phyloP scores from a whole-genome alignment of 1,284 basidiomycete species.

The Puccinia polysora region DNA sequence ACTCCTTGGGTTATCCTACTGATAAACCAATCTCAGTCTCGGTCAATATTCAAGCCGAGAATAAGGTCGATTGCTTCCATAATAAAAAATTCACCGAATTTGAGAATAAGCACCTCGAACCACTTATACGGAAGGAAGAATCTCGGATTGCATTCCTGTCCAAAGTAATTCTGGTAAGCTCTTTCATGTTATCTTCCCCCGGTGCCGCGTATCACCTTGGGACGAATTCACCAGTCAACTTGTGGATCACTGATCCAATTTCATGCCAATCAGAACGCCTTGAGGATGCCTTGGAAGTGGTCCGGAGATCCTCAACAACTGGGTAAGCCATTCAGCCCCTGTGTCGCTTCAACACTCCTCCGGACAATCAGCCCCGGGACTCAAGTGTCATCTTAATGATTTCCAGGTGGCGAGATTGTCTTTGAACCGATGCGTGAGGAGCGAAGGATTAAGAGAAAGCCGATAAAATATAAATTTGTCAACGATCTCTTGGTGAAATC shows the following conservation, averaged over 20 bases:
- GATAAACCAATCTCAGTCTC: too few species aligned
- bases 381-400: neutral
- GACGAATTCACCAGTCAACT: too few species aligned
- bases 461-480: neutral
- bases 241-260: neutral
- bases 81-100: too few species aligned
- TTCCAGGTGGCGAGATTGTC: constrained; percentile 29
- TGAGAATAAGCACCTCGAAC: neutral
- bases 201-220: too few species aligned
- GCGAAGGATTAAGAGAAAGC: constrained; percentile 23
- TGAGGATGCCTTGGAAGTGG: constrained; percentile 28
- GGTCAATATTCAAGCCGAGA: neutral
- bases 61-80: neutral
- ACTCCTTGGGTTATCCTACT: too few species aligned
- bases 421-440: constrained; percentile 24
- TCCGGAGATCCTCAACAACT: constrained; percentile 23
- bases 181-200: neutral
- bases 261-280: constrained; percentile 4
- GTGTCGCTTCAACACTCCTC: neutral
- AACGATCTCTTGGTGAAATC: neutral
- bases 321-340: neutral
- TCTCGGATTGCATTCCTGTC: constrained; percentile 3
- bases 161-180: constrained; percentile 9
- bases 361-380: neutral
- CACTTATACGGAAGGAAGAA: neutral